Evolutionary conservation across 805 yeast species (phyloP).

Genomic region (Teunomyces pallodes): DNA sequence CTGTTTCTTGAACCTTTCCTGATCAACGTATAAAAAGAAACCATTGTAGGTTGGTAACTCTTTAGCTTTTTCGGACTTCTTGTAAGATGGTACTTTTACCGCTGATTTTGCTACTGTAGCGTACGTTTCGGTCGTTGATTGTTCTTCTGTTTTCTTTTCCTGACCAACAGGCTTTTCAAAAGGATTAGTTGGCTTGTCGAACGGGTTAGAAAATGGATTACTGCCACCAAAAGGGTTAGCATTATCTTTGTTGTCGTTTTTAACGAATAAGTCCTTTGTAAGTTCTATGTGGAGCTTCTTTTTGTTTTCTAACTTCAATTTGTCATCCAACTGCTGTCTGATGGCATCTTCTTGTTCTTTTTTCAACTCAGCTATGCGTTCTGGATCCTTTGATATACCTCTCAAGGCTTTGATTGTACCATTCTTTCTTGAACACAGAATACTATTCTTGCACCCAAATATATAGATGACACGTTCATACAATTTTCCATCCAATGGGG

Average conservation of each 20-base stretch:
- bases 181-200: constrained; percentile 20
- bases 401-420: constrained; percentile 77
- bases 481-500: constrained; percentile 67
- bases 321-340: constrained; percentile 36
- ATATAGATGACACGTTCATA: constrained; percentile 83
- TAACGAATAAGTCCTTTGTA: constrained; percentile 30
- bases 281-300: constrained; percentile 36
- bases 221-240: constrained; percentile 2
- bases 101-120: constrained; percentile 18
- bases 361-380: constrained; percentile 38
- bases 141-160: neutral
- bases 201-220: constrained; percentile 22
- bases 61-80: constrained; percentile 9
- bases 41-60: constrained; percentile 58
- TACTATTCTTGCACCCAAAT: constrained; percentile 63
- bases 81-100: constrained; percentile 6
- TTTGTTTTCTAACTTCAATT: constrained; percentile 42
- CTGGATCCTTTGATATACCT: constrained; percentile 65
- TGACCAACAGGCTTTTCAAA: constrained; percentile 3
- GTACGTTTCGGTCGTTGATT: constrained; percentile 7
- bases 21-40: constrained; percentile 66
- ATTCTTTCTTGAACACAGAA: constrained; percentile 58
- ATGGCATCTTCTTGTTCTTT: constrained; percentile 29
- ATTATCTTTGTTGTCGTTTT: constrained; percentile 5
- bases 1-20: constrained; percentile 59